A percentile compares a stretch with the other conserved stretches of the same genome.
These are phyloP conservation scores for Scutellaria barbata DNA, from an alignment of 257 asterid species.

Conservation along the genomic window DNA sequence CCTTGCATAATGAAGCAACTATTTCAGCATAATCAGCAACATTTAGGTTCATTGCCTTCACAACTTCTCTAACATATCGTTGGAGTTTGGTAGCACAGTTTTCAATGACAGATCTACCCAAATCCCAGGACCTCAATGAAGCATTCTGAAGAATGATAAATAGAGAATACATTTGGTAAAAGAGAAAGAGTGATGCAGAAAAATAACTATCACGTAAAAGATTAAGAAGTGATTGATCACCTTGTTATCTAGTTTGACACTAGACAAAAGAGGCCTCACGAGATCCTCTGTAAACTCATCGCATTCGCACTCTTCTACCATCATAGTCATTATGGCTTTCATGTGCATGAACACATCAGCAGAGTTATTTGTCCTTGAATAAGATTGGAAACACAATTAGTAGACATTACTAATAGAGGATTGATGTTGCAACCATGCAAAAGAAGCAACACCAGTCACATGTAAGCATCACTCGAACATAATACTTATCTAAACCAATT, in stretches of 20 bases:
- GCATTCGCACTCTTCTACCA: background rate
- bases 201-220: background rate
- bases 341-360: conserved; percentile 37
- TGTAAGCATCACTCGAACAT: background rate
- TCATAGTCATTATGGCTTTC: conserved; percentile 41
- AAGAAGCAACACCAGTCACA: background rate
- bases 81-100: conserved; percentile 36
- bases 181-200: background rate
- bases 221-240: conserved; percentile 28
- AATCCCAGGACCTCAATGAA: conserved; percentile 43
- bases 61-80: conserved; percentile 39
- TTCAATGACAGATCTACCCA: conserved; percentile 45
- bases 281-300: conserved; percentile 34
- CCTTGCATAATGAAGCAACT: conserved; percentile 42
- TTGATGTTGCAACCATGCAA: background rate
- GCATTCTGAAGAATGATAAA: conserved; percentile 39
- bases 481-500: too few relatives aligned
- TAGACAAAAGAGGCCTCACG: conserved; percentile 42
- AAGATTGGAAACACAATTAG: conserved; percentile 29
- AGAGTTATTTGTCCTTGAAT: conserved; percentile 45
- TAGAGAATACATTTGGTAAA: background rate
- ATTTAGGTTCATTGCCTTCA: conserved; percentile 38
- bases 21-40: conserved; percentile 39
- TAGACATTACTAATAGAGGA: conserved; percentile 13
- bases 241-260: conserved; percentile 43